These are phyloP conservation scores for Heliamphora pulchella DNA, from an alignment of 179 eudicot genomes.

Conservation along the genomic window DNA sequence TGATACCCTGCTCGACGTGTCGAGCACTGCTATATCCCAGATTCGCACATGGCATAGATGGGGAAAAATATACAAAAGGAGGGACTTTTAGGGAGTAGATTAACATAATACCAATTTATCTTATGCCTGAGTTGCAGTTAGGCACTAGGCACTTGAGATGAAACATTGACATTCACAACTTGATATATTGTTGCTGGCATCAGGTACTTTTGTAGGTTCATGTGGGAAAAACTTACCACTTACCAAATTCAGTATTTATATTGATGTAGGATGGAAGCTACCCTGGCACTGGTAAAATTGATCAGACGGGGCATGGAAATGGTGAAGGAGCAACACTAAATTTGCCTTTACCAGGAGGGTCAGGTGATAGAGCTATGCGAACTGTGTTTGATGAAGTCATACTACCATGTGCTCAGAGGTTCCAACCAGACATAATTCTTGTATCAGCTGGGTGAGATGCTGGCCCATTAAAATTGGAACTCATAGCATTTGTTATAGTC, in stretches of 20 bases:
- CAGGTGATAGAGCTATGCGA: slow-evolving; percentile 85
- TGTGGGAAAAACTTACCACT: not conserved
- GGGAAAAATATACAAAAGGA: not conserved
- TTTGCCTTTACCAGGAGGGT: slow-evolving; percentile 86
- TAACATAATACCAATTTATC: too few species aligned
- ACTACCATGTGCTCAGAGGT: slow-evolving; percentile 75
- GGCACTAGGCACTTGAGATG: not conserved
- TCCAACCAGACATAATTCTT: slow-evolving; percentile 88
- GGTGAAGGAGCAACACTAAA: slow-evolving; percentile 92
- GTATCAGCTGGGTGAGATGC: slow-evolving; percentile 85
- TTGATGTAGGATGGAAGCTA: slow-evolving; percentile 81
- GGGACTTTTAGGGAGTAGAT: not conserved
- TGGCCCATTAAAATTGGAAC: not conserved
- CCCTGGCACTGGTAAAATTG: slow-evolving; percentile 92
- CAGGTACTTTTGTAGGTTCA: slow-evolving; percentile 1
- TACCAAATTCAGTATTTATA: not conserved
- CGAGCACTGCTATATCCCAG: not conserved
- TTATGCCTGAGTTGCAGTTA: not conserved
- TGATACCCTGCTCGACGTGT: not conserved
- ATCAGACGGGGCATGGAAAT: slow-evolving; percentile 56
- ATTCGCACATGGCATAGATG: not conserved
- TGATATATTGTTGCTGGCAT: not conserved
- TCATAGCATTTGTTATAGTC: not conserved
- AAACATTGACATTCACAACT: not conserved
- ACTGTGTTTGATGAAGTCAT: slow-evolving; percentile 77